Evolutionary conservation across 305 asterid genomes (phyloP).

Genomic region (Ruellia speciosa): DNA sequence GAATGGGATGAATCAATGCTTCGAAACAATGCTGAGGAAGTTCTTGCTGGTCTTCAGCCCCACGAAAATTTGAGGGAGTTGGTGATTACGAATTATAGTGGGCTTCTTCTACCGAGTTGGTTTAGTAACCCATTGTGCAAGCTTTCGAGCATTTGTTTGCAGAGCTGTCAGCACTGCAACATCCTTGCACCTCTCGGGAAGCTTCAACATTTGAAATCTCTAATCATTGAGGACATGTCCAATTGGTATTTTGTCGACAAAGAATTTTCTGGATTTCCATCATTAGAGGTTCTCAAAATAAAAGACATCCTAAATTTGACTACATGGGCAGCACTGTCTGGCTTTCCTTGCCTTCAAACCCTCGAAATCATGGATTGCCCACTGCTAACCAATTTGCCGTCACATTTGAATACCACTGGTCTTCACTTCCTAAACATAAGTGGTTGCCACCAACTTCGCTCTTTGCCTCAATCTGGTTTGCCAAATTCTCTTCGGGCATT

Average conservation of each 20-base stretch:
- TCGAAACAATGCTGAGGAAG: constrained; percentile 15
- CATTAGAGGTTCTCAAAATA: constrained; percentile 26
- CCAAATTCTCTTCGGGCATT: constrained; percentile 27
- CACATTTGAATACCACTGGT: constrained; percentile 8
- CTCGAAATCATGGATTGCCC: constrained; percentile 25
- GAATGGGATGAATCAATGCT: constrained; percentile 24
- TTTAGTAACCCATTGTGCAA: constrained; percentile 22
- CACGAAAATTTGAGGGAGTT: constrained; percentile 37
- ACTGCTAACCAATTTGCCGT: constrained; percentile 22
- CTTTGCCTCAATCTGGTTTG: constrained; percentile 22
- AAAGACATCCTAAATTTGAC: constrained; percentile 19
- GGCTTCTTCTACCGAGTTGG: constrained; percentile 33
- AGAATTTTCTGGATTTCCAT: constrained; percentile 29
- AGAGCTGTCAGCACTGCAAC: constrained; percentile 18
- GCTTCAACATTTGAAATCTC: constrained; percentile 30
- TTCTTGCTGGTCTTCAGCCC: constrained; percentile 34
- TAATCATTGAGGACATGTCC: constrained; percentile 28
- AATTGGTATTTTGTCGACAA: constrained; percentile 7
- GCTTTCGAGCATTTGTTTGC: constrained; percentile 27
- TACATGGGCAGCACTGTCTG: constrained; percentile 4
- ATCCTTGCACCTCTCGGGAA: constrained; percentile 27
- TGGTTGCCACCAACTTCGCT: constrained; percentile 20
- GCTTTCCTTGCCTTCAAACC: constrained; percentile 22
- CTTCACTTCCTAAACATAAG: constrained; percentile 18
- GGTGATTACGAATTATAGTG: constrained; percentile 27